A percentile compares a stretch with the other conserved stretches of the same genome.
phyloP scores from a whole-genome alignment of 2,329 filamentous ascomycete genomes.

The Arthrinium puccinioides region DNA sequence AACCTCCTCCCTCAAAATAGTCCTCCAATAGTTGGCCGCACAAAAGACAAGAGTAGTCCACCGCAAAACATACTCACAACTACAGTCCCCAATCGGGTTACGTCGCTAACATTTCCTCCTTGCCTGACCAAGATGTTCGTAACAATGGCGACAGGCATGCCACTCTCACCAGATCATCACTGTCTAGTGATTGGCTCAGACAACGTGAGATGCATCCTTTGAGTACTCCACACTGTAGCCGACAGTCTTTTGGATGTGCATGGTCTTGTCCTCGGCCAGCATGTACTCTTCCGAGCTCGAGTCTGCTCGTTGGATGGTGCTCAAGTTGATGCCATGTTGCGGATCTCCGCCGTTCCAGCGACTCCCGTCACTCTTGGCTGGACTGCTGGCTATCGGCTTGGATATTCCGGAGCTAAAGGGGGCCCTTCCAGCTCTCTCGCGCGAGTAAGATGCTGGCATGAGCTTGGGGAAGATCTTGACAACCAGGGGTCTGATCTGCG shows the following conservation, averaged over 20 bases:
- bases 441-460: slow-evolving; percentile 14
- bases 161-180: too few species aligned
- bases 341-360: slow-evolving; percentile 9
- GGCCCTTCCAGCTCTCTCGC: slow-evolving; percentile 6
- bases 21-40: too few species aligned
- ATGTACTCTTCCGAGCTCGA: slow-evolving; percentile 12
- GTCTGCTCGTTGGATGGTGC: slow-evolving; percentile 10
- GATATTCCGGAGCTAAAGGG: slow-evolving; percentile 7
- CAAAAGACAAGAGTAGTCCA: too few species aligned
- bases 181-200: not conserved
- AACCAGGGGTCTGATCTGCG: slow-evolving; percentile 21
- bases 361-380: slow-evolving; percentile 9
- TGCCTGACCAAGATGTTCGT: too few species aligned
- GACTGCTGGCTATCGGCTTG: slow-evolving; percentile 6
- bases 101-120: too few species aligned
- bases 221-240: slow-evolving; percentile 21
- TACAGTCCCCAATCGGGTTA: too few species aligned
- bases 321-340: slow-evolving; percentile 9
- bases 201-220: not conserved
- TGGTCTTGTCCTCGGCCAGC: slow-evolving; percentile 8
- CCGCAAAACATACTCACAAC: too few species aligned
- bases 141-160: too few species aligned
- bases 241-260: slow-evolving; percentile 20
- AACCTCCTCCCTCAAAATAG: too few species aligned
- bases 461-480: slow-evolving; percentile 19